Conservation (phyloP, 169 alveolate species). For the Plasmodium sp. region DNA sequence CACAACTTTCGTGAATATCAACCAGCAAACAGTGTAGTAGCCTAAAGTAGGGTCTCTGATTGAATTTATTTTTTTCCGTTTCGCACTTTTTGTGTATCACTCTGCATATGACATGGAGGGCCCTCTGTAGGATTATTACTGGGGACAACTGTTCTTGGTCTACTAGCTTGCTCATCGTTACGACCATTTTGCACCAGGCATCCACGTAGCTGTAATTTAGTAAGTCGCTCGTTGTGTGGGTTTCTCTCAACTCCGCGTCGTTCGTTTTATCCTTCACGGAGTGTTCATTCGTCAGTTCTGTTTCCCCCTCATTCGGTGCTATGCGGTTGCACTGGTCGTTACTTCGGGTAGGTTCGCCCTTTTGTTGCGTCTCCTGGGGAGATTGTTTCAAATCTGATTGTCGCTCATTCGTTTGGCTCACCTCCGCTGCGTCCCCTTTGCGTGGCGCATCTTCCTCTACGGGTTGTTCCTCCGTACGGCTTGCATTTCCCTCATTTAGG, state of each 20-base stretch:
- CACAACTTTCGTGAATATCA: conserved; percentile 40
- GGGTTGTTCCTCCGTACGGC: not conserved
- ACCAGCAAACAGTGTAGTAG: conserved; percentile 56
- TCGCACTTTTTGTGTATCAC: conserved; percentile 59
- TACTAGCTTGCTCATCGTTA: conserved; percentile 53
- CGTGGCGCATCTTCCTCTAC: not conserved
- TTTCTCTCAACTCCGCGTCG: conserved; percentile 22
- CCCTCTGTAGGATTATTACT: conserved; percentile 53
- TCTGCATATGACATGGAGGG: conserved; percentile 55
- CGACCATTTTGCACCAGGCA: conserved; percentile 60
- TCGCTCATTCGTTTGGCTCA: not conserved
- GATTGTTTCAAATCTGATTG: not conserved
- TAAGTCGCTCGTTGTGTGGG: conserved; percentile 23
- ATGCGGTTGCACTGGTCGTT: not conserved
- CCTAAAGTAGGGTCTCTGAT: conserved; percentile 76
- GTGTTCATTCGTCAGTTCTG: not conserved
- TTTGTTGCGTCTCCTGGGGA: not conserved
- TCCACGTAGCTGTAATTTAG: conserved; percentile 64
- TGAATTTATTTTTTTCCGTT: conserved; percentile 19
- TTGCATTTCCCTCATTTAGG: not conserved
- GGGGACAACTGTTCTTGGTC: conserved; percentile 65
- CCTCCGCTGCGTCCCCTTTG: not conserved
- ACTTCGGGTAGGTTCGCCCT: not conserved
- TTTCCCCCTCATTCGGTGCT: not conserved
- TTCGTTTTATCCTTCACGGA: not conserved